A percentile compares a stretch with the other conserved stretches of the same genome.
phyloP scores from a whole-genome alignment of 1,284 basidiomycete species.

The Puccinia sorghi region DNA sequence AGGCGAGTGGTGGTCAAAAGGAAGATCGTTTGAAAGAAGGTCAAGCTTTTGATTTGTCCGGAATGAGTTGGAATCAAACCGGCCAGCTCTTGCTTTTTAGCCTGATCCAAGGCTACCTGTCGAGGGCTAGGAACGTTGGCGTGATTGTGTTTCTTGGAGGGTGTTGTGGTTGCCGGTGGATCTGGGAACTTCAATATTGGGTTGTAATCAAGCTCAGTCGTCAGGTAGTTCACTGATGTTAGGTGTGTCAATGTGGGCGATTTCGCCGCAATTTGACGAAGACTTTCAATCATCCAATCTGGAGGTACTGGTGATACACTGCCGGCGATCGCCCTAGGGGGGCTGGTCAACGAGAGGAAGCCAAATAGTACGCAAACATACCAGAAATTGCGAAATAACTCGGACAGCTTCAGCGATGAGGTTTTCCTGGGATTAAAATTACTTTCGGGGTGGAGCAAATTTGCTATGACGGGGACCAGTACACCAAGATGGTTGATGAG shows the following conservation, averaged over 20 bases:
- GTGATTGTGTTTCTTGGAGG: conserved; percentile 30
- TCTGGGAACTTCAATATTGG: conserved; percentile 67
- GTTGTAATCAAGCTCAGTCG: conserved; percentile 90
- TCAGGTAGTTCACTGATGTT: conserved; percentile 77
- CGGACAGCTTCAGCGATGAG: conserved; percentile 67
- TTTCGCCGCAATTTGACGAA: conserved; percentile 79
- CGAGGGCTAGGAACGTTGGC: conserved; percentile 26
- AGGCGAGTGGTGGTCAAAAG: conserved; percentile 83
- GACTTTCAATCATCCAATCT: conserved; percentile 57
- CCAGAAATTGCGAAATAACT: conserved; percentile 91
- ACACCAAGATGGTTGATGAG: conserved; percentile 49
- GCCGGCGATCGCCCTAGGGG: conserved; percentile 69
- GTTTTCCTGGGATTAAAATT: conserved; percentile 67
- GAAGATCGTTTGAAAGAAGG: conserved; percentile 82
- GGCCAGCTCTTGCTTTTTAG: conserved; percentile 55
- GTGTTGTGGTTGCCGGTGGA: not conserved
- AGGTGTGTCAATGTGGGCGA: conserved; percentile 84
- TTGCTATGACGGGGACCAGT: conserved; percentile 83
- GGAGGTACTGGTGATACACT: conserved; percentile 64
- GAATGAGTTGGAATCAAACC: conserved; percentile 68
- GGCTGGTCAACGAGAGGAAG: conserved; percentile 64
- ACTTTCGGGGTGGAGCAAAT: conserved; percentile 74
- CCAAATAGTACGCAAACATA: conserved; percentile 84
- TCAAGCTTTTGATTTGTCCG: conserved; percentile 73
- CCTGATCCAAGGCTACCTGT: conserved; percentile 47